A percentile compares a stretch with the other conserved stretches of the same genome.
Conservation (phyloP, 108 stramenopile species). For the Nitzschia sp. region DNA sequence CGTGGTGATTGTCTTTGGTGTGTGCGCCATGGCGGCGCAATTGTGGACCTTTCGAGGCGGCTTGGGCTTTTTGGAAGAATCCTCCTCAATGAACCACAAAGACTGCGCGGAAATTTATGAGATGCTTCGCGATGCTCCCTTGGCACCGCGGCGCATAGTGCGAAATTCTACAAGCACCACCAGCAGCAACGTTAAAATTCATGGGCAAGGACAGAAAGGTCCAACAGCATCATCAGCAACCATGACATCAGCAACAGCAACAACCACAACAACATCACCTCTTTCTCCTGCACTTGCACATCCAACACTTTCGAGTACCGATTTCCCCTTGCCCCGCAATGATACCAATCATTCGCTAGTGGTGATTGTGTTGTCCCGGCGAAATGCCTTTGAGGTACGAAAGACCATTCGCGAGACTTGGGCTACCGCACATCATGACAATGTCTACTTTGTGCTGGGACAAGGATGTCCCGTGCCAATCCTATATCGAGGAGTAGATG, state of each 20-base stretch:
- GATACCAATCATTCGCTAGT: constrained; percentile 14
- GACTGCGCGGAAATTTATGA: neutral
- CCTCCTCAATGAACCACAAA: neutral
- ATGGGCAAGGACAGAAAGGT: too few species aligned
- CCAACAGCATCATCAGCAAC: too few species aligned
- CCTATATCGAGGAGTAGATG: constrained; percentile 9
- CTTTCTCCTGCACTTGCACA: neutral
- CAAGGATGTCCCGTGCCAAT: constrained; percentile 12
- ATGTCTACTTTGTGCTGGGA: constrained; percentile 35
- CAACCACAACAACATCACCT: neutral
- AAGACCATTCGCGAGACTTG: constrained; percentile 30
- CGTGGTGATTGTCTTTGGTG: neutral
- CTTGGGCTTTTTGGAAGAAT: neutral
- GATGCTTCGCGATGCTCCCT: constrained; percentile 1
- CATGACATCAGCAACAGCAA: too few species aligned
- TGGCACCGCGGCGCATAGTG: neutral
- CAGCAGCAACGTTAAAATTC: too few species aligned
- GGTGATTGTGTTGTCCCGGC: constrained; percentile 22
- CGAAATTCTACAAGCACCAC: too few species aligned
- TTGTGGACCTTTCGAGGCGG: constrained; percentile 2
- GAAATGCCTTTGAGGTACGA: constrained; percentile 18
- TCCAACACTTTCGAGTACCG: neutral
- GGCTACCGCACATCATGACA: constrained; percentile 15
- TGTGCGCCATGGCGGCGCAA: neutral
- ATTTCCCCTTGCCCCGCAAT: constrained; percentile 3